These are phyloP conservation scores for Zygoascus ofunaensis DNA, from an alignment of 805 yeast genomes.

Conservation along the genomic window DNA sequence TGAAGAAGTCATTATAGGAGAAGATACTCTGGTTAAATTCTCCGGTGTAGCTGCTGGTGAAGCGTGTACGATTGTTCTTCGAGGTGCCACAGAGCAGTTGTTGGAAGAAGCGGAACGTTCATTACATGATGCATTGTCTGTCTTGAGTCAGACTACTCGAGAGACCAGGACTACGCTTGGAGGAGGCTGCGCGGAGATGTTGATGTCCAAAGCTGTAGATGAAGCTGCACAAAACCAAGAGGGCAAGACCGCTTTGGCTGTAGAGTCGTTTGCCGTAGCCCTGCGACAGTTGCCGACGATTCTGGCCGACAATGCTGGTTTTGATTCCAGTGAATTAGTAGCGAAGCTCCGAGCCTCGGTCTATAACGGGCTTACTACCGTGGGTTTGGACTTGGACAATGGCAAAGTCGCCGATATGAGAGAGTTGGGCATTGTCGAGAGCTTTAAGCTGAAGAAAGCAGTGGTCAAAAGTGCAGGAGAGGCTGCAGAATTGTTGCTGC, in stretches of 20 bases:
- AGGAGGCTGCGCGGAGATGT: conserved; percentile 92
- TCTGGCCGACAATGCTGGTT: conserved; percentile 95
- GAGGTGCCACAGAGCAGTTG: conserved; percentile 97
- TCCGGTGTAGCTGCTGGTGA: conserved; percentile 94
- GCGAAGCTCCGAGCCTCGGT: conserved; percentile 83
- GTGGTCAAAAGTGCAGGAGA: conserved; percentile 96
- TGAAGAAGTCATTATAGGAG: conserved; percentile 91
- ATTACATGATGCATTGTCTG: conserved; percentile 92
- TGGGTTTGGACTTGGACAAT: conserved; percentile 79
- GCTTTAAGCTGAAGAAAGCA: conserved; percentile 83
- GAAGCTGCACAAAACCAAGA: conserved; percentile 83
- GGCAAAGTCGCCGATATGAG: conserved; percentile 92
- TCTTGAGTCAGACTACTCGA: conserved; percentile 85
- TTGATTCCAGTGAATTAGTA: conserved; percentile 85
- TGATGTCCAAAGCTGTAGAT: conserved; percentile 95
- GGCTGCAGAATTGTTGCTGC: conserved; percentile 89
- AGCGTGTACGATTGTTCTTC: conserved; percentile 89
- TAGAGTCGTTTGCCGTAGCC: conserved; percentile 90
- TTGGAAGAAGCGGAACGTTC: conserved; percentile 96
- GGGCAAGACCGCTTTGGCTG: conserved; percentile 89
- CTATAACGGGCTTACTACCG: conserved; percentile 83
- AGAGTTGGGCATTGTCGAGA: conserved; percentile 85
- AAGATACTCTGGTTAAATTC: conserved; percentile 79
- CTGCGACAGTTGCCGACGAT: conserved; percentile 92
- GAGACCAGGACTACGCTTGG: conserved; percentile 90